A percentile compares a stretch with the other conserved stretches of the same genome.
phyloP scores from a whole-genome alignment of 148 eudicot genomes.

The Rhododendron griersonianum region DNA sequence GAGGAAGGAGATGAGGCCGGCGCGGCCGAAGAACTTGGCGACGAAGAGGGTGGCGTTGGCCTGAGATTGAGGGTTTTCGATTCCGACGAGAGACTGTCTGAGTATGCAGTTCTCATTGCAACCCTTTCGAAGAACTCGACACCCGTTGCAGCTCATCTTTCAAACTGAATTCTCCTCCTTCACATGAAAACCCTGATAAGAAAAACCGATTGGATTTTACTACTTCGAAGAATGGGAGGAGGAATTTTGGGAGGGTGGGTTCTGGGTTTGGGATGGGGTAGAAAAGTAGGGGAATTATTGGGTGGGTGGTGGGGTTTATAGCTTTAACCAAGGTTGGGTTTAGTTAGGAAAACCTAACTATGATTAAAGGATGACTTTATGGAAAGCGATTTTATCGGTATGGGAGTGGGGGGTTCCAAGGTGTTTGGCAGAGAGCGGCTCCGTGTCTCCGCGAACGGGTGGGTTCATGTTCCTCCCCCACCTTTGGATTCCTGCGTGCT shows the following conservation, averaged over 20 bases:
- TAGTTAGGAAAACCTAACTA: not conserved
- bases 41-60: conserved; percentile 24
- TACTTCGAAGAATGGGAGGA: too few species aligned
- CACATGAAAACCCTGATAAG: not conserved
- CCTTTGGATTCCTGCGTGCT: not conserved
- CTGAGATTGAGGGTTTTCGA: conserved; percentile 16
- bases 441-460: conserved; percentile 18
- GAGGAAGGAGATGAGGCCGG: conserved; percentile 23
- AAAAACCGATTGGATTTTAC: too few species aligned
- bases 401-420: not conserved
- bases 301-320: not conserved
- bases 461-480: not conserved
- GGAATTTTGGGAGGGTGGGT: not conserved
- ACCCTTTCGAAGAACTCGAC: conserved; percentile 22
- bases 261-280: not conserved
- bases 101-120: conserved; percentile 21
- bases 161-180: not conserved
- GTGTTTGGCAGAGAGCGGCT: conserved; percentile 11
- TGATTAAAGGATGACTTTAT: not conserved
- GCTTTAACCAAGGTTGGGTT: not conserved
- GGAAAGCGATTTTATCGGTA: not conserved
- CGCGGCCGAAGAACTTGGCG: conserved; percentile 26
- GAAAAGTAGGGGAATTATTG: not conserved
- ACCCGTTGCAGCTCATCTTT: conserved; percentile 22
- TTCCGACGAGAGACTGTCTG: conserved; percentile 8